phyloP scores from a whole-genome alignment of 75 land plant species.

The Isoetes taiwanensis region DNA sequence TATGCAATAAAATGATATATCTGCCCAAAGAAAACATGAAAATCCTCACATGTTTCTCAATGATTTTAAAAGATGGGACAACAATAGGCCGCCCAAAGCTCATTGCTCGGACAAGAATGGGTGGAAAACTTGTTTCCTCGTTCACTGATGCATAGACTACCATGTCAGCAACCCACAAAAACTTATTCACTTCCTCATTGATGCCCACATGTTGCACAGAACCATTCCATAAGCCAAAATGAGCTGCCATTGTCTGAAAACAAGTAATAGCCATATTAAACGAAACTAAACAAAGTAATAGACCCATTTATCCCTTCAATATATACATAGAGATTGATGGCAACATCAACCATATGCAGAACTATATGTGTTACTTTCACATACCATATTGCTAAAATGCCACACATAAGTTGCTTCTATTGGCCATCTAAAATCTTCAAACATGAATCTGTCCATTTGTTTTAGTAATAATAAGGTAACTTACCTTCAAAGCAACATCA shows the following conservation, averaged over 20 bases:
- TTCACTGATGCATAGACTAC: slow-evolving; percentile 68
- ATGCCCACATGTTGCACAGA: slow-evolving; percentile 34
- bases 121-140: slow-evolving; percentile 80
- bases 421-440: no score
- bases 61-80: slow-evolving; percentile 59
- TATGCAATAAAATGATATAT: no score
- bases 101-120: slow-evolving; percentile 58
- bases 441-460: no score
- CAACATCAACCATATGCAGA: neutral
- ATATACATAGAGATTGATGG: neutral
- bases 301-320: neutral
- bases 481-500: slow-evolving; percentile 55
- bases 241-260: slow-evolving; percentile 52
- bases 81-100: slow-evolving; percentile 56
- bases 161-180: slow-evolving; percentile 45
- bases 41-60: slow-evolving; percentile 61
- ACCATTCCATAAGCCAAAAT: slow-evolving; percentile 38
- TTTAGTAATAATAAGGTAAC: no score
- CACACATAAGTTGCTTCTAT: no score
- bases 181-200: slow-evolving; percentile 34
- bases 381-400: no score
- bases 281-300: neutral
- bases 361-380: no score
- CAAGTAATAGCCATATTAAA: neutral
- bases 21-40: no score